Evolutionary conservation across 306 rosid species (phyloP), one percentile per base, ranked within the genome.

Genomic region (Acmispon strigosus): DNA sequence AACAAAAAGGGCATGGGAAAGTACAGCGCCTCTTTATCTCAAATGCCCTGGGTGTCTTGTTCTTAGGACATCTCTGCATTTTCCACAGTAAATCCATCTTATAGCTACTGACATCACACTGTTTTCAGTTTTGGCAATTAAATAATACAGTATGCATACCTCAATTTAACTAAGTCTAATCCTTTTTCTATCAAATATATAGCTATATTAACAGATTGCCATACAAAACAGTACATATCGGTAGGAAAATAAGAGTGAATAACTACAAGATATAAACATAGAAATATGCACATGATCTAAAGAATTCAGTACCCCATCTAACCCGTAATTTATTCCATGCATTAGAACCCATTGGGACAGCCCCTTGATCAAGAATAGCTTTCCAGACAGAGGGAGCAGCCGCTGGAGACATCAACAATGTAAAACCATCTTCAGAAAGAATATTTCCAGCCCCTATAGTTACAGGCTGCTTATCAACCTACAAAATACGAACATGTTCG

Each of bases 361-460:
- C 96, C 66, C 97, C 96, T 74, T 80, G 87, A 61, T 88, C 66
- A 60, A 88, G 90, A 74, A 93, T 74, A 52, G 90, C 79, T 83
- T 84, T 83, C 98, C 97, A 90, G 66, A 93, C 83, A 15, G 92
- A 73, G 59, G 86, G 88, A 84, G 97, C 94, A 42, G 96, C 89
- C 7, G 84, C 84, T 62, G 98, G 96, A 53, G 98, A 87, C 90
- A 75, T 87, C 87, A 93, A 49, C 48, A 93, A 75, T 44, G 97
- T 85, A 86, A 84, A 90, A 12, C 98, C 97, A 58, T 74, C 83
- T 76, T 87, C 94, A 52, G 98, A 93, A 76, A 93, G 78, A 76
- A 93, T 36, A 76, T 80, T 93, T 77, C 98, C 97, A 69, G 88
- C 96, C 48, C 98, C 98, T 55, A 90, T 81, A 49, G 98, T 85